phyloP scores from a whole-genome alignment of 176 grass and related monocot species.

The Musa acuminata region DNA sequence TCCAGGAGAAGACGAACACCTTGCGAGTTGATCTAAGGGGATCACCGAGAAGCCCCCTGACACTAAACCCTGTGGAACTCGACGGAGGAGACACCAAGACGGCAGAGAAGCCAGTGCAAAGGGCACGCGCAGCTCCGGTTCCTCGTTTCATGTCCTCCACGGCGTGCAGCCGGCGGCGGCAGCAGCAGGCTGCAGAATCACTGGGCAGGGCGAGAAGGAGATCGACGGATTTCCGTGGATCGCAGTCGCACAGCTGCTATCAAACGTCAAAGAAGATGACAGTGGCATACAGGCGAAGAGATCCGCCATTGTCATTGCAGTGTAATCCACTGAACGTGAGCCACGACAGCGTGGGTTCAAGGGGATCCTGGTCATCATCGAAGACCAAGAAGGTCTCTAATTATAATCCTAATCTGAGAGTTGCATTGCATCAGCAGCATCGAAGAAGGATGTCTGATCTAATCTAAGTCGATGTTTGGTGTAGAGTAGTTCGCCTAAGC shows the following conservation, averaged over 20 bases:
- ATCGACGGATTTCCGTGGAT: conserved; percentile 38
- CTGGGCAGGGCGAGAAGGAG: conserved; percentile 15
- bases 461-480: background rate
- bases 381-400: conserved; percentile 32
- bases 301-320: conserved; percentile 3
- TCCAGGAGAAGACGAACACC: conserved; percentile 43
- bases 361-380: conserved; percentile 24
- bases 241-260: conserved; percentile 41
- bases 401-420: conserved; percentile 32
- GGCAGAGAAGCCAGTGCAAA: conserved; percentile 26
- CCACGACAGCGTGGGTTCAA: conserved; percentile 50
- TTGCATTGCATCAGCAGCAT: conserved; percentile 37
- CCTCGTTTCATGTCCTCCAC: conserved; percentile 80
- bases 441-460: conserved; percentile 64
- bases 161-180: conserved; percentile 56
- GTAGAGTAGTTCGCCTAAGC: too few relatives aligned
- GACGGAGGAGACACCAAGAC: conserved; percentile 28
- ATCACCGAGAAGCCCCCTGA: too few relatives aligned
- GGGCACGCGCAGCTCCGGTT: conserved; percentile 21
- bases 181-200: conserved; percentile 41
- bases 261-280: conserved; percentile 32
- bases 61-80: too few relatives aligned
- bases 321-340: conserved; percentile 39
- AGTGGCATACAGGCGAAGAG: conserved; percentile 23
- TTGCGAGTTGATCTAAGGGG: conserved; percentile 14